phyloP scores from a whole-genome alignment of 352 stramenopile genomes.

The Phytophthora syringae region DNA sequence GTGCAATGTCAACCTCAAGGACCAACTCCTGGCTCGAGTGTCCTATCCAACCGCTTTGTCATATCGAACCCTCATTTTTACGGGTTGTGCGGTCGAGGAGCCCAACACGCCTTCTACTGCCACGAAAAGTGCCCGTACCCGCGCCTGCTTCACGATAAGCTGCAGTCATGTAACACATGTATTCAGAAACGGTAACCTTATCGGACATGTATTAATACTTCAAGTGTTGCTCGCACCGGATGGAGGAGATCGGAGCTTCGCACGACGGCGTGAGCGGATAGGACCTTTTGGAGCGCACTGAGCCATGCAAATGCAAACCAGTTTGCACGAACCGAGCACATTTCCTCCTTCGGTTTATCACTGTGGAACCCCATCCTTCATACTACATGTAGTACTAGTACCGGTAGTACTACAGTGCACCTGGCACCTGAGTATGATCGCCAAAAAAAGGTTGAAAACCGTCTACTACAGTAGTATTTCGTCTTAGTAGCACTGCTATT shows the following conservation, averaged over 20 bases:
- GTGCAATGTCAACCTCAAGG: slow-evolving; percentile 16
- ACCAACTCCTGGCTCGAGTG: not conserved
- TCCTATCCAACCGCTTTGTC: slow-evolving; percentile 18
- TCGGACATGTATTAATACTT: too few relatives aligned
- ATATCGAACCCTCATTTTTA: slow-evolving; percentile 12
- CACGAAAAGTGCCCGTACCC: slow-evolving; percentile 14
- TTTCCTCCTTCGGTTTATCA: too few relatives aligned
- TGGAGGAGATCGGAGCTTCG: not conserved
- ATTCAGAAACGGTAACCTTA: too few relatives aligned
- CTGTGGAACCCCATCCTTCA: too few relatives aligned
- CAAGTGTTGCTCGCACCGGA: not conserved
- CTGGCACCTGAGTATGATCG: too few relatives aligned
- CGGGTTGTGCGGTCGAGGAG: slow-evolving; percentile 18
- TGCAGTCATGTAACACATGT: too few relatives aligned
- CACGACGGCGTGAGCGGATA: slow-evolving; percentile 7
- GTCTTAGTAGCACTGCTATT: too few relatives aligned
- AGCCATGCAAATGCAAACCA: slow-evolving; percentile 19
- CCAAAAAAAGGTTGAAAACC: too few relatives aligned
- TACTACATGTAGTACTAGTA: too few relatives aligned
- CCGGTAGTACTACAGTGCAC: too few relatives aligned
- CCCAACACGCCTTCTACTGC: slow-evolving; percentile 1
- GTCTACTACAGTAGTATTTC: too few relatives aligned
- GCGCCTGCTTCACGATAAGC: slow-evolving; percentile 8
- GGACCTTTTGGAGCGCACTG: not conserved
- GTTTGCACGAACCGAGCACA: too few relatives aligned